Conservation (phyloP, 164 flowering plant species). For the Euptelea pleiosperma region DNA sequence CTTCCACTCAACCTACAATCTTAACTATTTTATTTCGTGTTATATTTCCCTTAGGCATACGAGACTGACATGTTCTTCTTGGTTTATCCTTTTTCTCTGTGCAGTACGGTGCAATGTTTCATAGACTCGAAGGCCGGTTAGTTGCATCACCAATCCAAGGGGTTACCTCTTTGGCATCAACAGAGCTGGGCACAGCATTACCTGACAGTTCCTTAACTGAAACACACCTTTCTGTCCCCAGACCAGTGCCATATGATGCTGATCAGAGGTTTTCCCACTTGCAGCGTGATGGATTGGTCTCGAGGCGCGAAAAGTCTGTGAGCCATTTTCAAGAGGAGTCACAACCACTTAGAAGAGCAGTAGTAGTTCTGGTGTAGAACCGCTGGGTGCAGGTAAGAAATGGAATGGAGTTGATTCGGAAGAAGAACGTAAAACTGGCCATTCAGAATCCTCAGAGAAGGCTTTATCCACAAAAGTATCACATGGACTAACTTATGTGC, state of each 20-base stretch:
- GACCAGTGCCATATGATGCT: conserved; percentile 38
- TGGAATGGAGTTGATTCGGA: conserved; percentile 37
- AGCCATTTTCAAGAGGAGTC: conserved; percentile 58
- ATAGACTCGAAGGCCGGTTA: conserved; percentile 47
- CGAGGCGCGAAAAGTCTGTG: conserved; percentile 54
- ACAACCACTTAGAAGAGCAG: conserved; percentile 39
- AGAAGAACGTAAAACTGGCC: conserved; percentile 34
- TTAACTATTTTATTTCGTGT: too few relatives aligned
- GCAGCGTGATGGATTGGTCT: conserved; percentile 54
- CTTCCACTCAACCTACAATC: too few relatives aligned
- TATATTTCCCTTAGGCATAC: background rate
- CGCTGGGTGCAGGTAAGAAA: conserved; percentile 39
- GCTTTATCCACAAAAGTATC: conserved; percentile 29
- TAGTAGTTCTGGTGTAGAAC: conserved; percentile 28
- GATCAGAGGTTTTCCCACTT: conserved; percentile 54
- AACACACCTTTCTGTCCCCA: conserved; percentile 21
- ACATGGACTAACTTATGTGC: conserved; percentile 29
- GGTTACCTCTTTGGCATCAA: conserved; percentile 28
- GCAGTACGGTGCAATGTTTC: conserved; percentile 47
- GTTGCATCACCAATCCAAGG: conserved; percentile 36
- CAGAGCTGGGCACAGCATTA: conserved; percentile 28
- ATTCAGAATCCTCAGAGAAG: conserved; percentile 40
- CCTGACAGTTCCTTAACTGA: conserved; percentile 35
- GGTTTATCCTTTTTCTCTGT: conserved; percentile 7
- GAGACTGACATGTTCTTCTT: background rate